Percentiles rank a stretch among this genome's conserved stretches.
These are phyloP conservation scores for Eucalyptus cloeziana DNA, from an alignment of 345 rosid species.

Conservation along the genomic window DNA sequence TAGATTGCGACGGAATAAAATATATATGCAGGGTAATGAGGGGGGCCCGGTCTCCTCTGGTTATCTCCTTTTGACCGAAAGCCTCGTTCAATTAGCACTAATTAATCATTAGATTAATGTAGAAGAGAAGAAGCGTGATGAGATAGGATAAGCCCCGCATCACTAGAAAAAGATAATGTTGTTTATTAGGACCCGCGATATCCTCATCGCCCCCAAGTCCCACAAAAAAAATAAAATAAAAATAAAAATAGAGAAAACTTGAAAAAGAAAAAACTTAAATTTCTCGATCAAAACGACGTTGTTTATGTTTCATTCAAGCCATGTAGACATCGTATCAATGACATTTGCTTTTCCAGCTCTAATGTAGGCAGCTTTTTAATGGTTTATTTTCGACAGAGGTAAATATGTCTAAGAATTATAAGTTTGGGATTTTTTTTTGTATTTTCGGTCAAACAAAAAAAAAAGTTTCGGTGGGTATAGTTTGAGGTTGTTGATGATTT, in stretches of 20 bases:
- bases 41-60: neutral
- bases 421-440: too few species aligned
- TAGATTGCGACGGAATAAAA: neutral
- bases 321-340: neutral
- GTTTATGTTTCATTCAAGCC: too few species aligned
- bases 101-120: neutral
- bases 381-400: too few species aligned
- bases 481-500: neutral
- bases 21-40: neutral
- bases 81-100: neutral
- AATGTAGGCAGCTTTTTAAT: too few species aligned
- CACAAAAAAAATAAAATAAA: rapidly evolving
- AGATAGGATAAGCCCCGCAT: neutral
- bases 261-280: too few species aligned
- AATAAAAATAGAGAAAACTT: too few species aligned
- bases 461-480: too few species aligned
- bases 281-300: neutral
- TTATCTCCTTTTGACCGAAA: neutral
- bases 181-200: neutral
- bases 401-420: too few species aligned
- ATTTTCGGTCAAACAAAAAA: too few species aligned
- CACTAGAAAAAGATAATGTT: neutral
- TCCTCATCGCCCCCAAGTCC: neutral
- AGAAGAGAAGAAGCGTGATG: neutral
- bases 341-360: too few species aligned